Evolutionary conservation across 768 basidiomycete genomes (phyloP).

Genomic region (Mycena capillaripes): DNA sequence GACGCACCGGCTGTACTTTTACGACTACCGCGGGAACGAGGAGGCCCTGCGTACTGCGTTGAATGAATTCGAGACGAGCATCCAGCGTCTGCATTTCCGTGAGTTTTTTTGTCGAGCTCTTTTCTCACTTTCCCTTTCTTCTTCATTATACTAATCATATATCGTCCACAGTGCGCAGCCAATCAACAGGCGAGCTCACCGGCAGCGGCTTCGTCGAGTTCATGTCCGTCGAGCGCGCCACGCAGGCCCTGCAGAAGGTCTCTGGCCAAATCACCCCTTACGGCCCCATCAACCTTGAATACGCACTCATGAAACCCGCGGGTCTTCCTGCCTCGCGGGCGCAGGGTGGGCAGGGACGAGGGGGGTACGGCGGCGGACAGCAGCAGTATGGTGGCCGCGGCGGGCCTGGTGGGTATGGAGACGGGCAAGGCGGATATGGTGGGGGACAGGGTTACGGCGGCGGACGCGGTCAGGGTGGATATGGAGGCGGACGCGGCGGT

Average conservation of each 20-base stretch:
- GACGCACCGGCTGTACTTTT: constrained; percentile 47
- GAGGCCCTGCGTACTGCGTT: constrained; percentile 44
- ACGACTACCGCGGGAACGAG: constrained; percentile 43
- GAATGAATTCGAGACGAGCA: constrained; percentile 36
- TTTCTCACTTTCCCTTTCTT: neutral
- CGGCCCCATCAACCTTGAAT: constrained; percentile 58
- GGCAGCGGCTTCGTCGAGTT: constrained; percentile 70
- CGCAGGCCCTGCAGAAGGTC: constrained; percentile 60
- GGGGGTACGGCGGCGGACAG: constrained; percentile 7
- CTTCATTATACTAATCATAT: neutral
- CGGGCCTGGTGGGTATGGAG: neutral
- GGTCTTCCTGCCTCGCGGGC: neutral
- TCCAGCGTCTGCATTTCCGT: constrained; percentile 35
- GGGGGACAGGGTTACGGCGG: neutral
- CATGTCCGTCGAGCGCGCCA: constrained; percentile 57
- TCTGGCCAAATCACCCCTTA: constrained; percentile 51
- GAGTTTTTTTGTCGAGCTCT: no score
- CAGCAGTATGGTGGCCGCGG: neutral
- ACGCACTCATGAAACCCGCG: constrained; percentile 43
- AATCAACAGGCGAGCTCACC: constrained; percentile 45
- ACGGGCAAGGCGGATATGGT: neutral
- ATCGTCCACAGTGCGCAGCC: constrained; percentile 46
- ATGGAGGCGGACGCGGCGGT: no score
- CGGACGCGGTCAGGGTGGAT: no score
- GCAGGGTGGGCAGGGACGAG: neutral